Percentiles rank a stretch among this genome's conserved stretches.
Evolutionary conservation across 129 eudicot genomes (phyloP).

Genomic region (Chrysanthemum lavandulifolium): DNA sequence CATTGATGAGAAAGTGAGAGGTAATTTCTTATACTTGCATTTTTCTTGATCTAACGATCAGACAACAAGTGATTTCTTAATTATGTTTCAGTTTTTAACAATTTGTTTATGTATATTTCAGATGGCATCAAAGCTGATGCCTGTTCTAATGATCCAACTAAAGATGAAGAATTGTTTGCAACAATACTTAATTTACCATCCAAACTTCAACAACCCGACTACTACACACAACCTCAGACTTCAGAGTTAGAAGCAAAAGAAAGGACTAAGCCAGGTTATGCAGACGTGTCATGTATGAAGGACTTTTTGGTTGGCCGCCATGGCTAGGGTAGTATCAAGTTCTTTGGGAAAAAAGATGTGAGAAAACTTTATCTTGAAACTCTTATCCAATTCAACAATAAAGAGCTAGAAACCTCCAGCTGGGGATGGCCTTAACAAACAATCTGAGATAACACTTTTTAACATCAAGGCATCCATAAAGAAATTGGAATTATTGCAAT

Average conservation of each 20-base stretch:
- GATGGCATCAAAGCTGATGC: background rate
- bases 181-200: slow-evolving; percentile 38
- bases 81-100: background rate
- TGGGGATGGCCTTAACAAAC: slow-evolving; percentile 74
- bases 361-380: slow-evolving; percentile 52
- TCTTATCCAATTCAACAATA: slow-evolving; percentile 44
- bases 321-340: slow-evolving; percentile 62
- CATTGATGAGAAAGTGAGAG: no score
- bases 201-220: slow-evolving; percentile 30
- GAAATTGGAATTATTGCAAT: slow-evolving; percentile 41
- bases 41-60: no score
- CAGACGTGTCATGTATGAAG: slow-evolving; percentile 43
- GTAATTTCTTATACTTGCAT: no score
- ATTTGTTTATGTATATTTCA: slow-evolving; percentile 6
- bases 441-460: slow-evolving; percentile 67
- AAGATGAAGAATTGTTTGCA: background rate
- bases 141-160: slow-evolving; percentile 13
- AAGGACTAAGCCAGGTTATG: slow-evolving; percentile 58
- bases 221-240: slow-evolving; percentile 42
- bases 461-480: slow-evolving; percentile 59
- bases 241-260: slow-evolving; percentile 53
- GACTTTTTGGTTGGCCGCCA: slow-evolving; percentile 65
- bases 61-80: background rate
- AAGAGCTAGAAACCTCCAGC: slow-evolving; percentile 61
- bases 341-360: slow-evolving; percentile 61